phyloP scores from a whole-genome alignment of 805 yeast species.

The Blastobotrys parvus region DNA sequence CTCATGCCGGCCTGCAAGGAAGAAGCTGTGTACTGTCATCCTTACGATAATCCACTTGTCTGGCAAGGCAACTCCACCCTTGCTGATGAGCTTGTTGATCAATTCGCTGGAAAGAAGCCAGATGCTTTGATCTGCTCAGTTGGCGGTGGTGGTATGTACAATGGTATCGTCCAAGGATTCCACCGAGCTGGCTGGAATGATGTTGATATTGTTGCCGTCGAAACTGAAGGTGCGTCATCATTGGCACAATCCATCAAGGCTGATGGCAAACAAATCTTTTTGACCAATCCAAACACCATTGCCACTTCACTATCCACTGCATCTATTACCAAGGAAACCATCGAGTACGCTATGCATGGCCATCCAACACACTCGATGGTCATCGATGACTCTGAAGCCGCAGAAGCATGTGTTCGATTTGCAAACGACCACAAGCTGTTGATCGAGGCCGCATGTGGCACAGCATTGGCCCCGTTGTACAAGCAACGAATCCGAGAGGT shows the following conservation, averaged over 20 bases:
- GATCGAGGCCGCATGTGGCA: slow-evolving; percentile 71
- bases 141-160: slow-evolving; percentile 93
- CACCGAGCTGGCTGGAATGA: slow-evolving; percentile 42
- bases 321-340: slow-evolving; percentile 42
- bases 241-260: slow-evolving; percentile 43
- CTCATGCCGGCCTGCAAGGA: slow-evolving; percentile 47
- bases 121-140: slow-evolving; percentile 84
- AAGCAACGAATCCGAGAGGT: slow-evolving; percentile 13
- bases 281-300: slow-evolving; percentile 40
- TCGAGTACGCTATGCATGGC: slow-evolving; percentile 35
- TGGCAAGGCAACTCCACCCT: slow-evolving; percentile 95
- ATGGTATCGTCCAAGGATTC: slow-evolving; percentile 81
- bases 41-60: slow-evolving; percentile 86
- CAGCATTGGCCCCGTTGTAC: slow-evolving; percentile 44
- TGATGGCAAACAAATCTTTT: slow-evolving; percentile 36
- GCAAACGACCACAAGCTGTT: slow-evolving; percentile 43
- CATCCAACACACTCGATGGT: slow-evolving; percentile 37
- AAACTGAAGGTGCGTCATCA: slow-evolving; percentile 56
- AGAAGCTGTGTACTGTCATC: slow-evolving; percentile 78
- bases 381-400: slow-evolving; percentile 48
- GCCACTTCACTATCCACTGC: slow-evolving; percentile 62
- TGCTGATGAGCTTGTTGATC: slow-evolving; percentile 79
- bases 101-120: slow-evolving; percentile 47
- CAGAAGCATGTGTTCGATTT: slow-evolving; percentile 42
- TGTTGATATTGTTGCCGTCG: slow-evolving; percentile 41